These are phyloP conservation scores for Suhomyces emberorum DNA, from an alignment of 805 yeast genomes.

Conservation along the genomic window DNA sequence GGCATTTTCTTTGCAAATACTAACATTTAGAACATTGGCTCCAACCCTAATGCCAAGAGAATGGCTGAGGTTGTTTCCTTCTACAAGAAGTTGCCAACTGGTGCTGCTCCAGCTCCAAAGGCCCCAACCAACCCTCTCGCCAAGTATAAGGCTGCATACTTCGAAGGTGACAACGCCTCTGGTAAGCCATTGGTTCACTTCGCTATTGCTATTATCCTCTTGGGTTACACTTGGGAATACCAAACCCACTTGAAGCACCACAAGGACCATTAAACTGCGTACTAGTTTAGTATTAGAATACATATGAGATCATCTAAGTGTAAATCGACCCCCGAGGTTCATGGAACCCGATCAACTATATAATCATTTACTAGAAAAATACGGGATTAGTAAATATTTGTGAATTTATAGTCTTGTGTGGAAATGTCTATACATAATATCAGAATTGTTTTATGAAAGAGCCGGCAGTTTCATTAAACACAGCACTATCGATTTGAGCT, in stretches of 20 bases:
- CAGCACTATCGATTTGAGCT: conserved; percentile 1
- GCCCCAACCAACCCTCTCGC: conserved; percentile 64
- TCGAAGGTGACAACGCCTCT: conserved; percentile 78
- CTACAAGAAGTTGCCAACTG: conserved; percentile 95
- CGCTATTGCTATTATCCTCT: conserved; percentile 60
- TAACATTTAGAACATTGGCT: conserved; percentile 72
- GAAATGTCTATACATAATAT: too few relatives aligned
- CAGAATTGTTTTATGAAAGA: conserved; percentile 4
- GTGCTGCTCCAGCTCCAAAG: conserved; percentile 74
- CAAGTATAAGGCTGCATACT: conserved; percentile 81
- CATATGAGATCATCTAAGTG: too few relatives aligned
- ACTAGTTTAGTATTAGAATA: too few relatives aligned
- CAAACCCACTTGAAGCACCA: conserved; percentile 70
- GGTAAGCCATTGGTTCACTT: conserved; percentile 82
- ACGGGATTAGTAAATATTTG: too few relatives aligned
- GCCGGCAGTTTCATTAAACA: conserved; percentile 6
- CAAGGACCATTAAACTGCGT: conserved; percentile 3
- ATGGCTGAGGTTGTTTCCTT: conserved; percentile 92
- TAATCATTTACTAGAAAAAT: too few relatives aligned
- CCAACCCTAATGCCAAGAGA: conserved; percentile 96
- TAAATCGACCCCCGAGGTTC: too few relatives aligned
- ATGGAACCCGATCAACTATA: too few relatives aligned
- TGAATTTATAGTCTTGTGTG: too few relatives aligned
- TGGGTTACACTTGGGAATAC: conserved; percentile 92
- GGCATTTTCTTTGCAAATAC: too few relatives aligned